Evolutionary conservation across 805 yeast species (phyloP), one percentile per base, ranked within the genome.

Genomic region (Barnettozyma sp.): DNA sequence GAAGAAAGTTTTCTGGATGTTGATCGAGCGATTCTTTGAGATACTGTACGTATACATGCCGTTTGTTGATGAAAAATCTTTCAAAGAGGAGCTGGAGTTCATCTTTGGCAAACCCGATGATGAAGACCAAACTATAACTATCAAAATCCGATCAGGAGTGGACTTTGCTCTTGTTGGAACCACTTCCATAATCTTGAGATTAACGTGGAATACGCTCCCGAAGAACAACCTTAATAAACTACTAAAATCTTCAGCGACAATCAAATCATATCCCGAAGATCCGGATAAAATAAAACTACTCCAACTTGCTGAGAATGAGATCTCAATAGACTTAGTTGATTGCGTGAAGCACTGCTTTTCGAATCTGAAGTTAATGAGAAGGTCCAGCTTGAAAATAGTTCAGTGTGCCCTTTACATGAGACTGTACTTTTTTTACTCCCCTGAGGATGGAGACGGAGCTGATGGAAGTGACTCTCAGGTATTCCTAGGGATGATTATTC

Each of bases 21-120:
- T 77, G 33, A 58, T 80, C 20, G 74, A 77, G 40, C 60, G 77
- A 43, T 81, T 73, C 43, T 81, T 81, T 50, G 65, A 64, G 9
- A 63, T 67, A 22, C 56, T 80, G 5, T 82, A 82, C 51, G 70
- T 82, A 11, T 77, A 71, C 38, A 63, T 80, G 46, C 88, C 92
- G 3, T 76, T 71, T 42, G 56, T 80, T 22, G 86, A 80, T 54
- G 85, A 80, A 50, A 59, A 46, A 35, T 61, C 62, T 8, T 73
- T 75, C 50, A 65, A 65, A 35, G 45, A 45, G 14, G 67, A 68
- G 33, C 53, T 76, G 13, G 44, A 58, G 2, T 50, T 63, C 17
- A 66, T 76, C 6, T 56, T 77, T 22, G 81, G 77, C 11, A 35
- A 54, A 1, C 43, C 48, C 14, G 59, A 56, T 18, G 64, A 63